phyloP scores from a whole-genome alignment of 208 protist genomes.

The Trichomonas tenax region DNA sequence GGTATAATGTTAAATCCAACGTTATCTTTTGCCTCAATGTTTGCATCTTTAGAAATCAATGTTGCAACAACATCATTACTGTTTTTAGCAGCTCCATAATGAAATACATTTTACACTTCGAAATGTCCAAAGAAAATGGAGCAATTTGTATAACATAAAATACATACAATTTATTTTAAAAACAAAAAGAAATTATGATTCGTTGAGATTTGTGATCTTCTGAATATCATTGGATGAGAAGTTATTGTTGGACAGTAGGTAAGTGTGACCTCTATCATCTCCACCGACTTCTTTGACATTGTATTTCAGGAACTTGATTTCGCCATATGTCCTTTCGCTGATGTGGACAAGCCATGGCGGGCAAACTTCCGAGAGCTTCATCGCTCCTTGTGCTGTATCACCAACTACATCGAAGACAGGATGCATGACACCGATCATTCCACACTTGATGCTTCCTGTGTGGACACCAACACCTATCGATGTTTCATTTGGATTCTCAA shows the following conservation, averaged over 20 bases:
- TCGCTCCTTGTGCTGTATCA: neutral
- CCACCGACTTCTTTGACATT: neutral
- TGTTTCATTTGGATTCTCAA: neutral
- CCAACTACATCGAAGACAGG: neutral
- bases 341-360: neutral
- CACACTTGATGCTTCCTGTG: neutral
- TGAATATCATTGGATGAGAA: too few species aligned
- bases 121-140: too few species aligned
- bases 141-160: too few species aligned
- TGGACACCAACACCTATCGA: neutral
- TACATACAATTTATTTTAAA: too few species aligned
- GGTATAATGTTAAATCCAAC: too few species aligned
- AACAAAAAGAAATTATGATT: too few species aligned
- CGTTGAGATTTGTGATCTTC: too few species aligned
- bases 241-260: neutral
- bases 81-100: too few species aligned
- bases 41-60: too few species aligned
- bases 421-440: neutral
- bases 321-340: neutral
- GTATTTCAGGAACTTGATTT: neutral
- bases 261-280: neutral
- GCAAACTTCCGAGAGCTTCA: neutral
- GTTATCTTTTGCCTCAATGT: too few species aligned
- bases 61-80: too few species aligned
- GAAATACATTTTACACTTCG: too few species aligned